Evolutionary conservation across 345 rosid genomes (phyloP), one percentile per base, ranked within the genome.

Genomic region (Rhodamnia rubescens): DNA sequence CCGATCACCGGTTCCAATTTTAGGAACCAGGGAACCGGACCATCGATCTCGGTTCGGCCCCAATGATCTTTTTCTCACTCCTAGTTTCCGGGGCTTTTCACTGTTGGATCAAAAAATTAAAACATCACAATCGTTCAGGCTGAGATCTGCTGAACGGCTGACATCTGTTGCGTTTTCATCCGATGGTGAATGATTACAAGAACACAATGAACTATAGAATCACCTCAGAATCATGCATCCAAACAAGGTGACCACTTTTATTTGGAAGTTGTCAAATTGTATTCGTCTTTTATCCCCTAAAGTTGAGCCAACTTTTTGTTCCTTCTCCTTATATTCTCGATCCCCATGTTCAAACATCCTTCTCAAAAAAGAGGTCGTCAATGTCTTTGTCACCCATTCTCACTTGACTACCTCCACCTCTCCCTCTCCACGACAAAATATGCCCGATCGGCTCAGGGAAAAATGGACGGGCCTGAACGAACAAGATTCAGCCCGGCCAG

Each of bases 111-210:
- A 0, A 36, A 15, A 9, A 4, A 27, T 3, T 18, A 4, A 69
- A 18, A 69, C 4, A 18, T 69, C 40, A 36, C 24, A 5, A 18
- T 10, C 4, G 0, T 69, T 69, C 2, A 9, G 0, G 0, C 1
- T 20, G 0, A 36, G 1, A 64, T 8, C 2, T 16, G 2, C 36
- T 32, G 1, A 15, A 64, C 0, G 20, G 32, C 0, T 3, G 1
- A 69, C 21, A 69, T 18, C 0, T 1, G 7, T 9, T 8, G 3
- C 0, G 8, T 69, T 36, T 69, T 10, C 9, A 69, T 69, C 20
- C 13, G 0, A 32, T 0, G 6, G 5, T 69, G 10, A 36, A 4
- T 18, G 0, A 69, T 36, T 69, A 20, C 2, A 32, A 18, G 4
- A 15, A 10, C 29, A 4, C 5, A 6, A 24, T 5, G 8, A 6